A percentile compares a stretch with the other conserved stretches of the same genome.
These are phyloP conservation scores for Nitzschia putrida DNA, from an alignment of 108 stramenopile species.

Conservation along the genomic window DNA sequence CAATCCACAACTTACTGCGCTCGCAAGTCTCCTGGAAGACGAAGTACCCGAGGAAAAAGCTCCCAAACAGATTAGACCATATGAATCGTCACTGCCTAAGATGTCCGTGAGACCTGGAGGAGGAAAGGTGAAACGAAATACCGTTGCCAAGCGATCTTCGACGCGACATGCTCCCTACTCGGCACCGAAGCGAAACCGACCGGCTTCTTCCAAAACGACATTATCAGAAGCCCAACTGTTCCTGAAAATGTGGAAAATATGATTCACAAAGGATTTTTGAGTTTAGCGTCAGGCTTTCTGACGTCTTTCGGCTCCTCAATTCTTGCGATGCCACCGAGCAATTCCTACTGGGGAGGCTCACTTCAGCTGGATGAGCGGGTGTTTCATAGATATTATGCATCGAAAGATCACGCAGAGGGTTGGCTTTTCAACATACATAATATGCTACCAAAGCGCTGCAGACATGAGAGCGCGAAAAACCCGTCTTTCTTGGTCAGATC, in stretches of 20 bases:
- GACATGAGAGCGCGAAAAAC: no score
- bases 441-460: no score
- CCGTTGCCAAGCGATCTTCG: conserved; percentile 16
- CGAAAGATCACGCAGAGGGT: no score
- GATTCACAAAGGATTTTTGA: background rate
- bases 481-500: no score
- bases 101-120: background rate
- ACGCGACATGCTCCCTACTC: background rate
- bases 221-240: conserved; percentile 79
- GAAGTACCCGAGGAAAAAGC: conserved; percentile 23
- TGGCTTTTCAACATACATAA: no score
- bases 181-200: conserved; percentile 32
- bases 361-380: no score
- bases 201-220: conserved; percentile 25
- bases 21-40: conserved; percentile 69
- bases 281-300: no score
- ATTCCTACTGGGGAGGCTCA: no score
- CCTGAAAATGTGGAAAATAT: conserved; percentile 81
- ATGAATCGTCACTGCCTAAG: background rate
- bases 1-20: conserved; percentile 65
- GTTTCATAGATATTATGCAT: no score
- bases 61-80: background rate
- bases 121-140: background rate
- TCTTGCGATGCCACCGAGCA: no score
- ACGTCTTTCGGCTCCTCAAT: no score